A percentile compares a stretch with the other conserved stretches of the same genome.
These are phyloP conservation scores for Fimicolochytrium jonesii DNA, from an alignment of 192 early-diverging fungal genomes.

Conservation along the genomic window DNA sequence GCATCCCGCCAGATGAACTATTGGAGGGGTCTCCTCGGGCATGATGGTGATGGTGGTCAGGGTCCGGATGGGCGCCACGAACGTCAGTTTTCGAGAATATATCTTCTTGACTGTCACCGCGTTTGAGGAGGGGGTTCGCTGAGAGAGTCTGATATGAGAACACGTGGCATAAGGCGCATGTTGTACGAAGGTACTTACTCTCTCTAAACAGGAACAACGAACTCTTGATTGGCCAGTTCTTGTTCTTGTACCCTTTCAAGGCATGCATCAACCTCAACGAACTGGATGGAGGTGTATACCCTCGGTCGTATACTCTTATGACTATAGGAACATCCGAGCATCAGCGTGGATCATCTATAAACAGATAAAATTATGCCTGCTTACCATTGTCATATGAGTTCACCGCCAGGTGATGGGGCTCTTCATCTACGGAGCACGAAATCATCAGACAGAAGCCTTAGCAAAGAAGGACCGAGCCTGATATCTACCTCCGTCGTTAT, in stretches of 20 bases:
- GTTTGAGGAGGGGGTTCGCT: slow-evolving; percentile 10
- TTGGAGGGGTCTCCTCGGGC: background rate
- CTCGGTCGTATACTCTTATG: slow-evolving; percentile 87
- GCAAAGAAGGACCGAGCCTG: background rate
- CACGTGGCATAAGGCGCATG: no score
- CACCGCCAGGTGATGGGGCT: slow-evolving; percentile 77
- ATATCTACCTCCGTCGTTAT: slow-evolving; percentile 25
- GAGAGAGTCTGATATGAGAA: no score
- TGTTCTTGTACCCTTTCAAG: slow-evolving; percentile 87
- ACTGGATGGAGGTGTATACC: slow-evolving; percentile 70
- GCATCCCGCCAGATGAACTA: slow-evolving; percentile 20
- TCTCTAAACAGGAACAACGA: slow-evolving; percentile 72
- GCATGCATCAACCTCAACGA: slow-evolving; percentile 67
- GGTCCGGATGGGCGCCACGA: background rate
- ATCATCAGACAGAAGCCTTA: background rate
- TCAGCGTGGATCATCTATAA: background rate
- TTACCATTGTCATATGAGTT: slow-evolving; percentile 92
- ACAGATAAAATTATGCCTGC: background rate
- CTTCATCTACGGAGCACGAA: no score
- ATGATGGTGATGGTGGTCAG: background rate
- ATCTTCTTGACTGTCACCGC: slow-evolving; percentile 32
- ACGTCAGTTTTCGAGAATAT: slow-evolving; percentile 38
- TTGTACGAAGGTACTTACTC: slow-evolving; percentile 53
- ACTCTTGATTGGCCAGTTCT: slow-evolving; percentile 93
- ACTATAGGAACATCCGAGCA: slow-evolving; percentile 47